A percentile compares a stretch with the other conserved stretches of the same genome.
These are phyloP conservation scores for rapeseed (Brassica napus) DNA, from an alignment of 345 rosid genomes.

Conservation along the genomic window DNA sequence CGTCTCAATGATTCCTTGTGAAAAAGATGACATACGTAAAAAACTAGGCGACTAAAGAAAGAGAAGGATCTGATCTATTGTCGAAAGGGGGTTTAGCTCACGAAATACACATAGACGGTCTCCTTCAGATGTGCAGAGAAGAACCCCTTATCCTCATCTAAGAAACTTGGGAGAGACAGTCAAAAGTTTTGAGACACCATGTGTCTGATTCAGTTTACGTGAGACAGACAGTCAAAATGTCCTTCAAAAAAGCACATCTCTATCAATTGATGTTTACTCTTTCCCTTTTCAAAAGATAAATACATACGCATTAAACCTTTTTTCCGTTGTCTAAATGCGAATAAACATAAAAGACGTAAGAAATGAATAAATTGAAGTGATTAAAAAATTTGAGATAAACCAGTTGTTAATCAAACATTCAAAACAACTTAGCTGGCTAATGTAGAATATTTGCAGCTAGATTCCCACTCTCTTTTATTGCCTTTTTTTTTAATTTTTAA, in stretches of 20 bases:
- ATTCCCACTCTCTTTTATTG: slow-evolving; percentile 18
- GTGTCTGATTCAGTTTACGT: background rate
- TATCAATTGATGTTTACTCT: background rate
- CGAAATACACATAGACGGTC: background rate
- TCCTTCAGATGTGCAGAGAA: background rate
- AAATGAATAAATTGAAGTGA: background rate
- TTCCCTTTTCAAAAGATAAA: background rate
- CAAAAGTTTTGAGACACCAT: background rate
- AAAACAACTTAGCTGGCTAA: slow-evolving; percentile 38
- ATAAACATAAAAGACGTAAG: background rate
- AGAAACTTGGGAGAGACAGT: background rate
- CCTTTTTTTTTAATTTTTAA: too few species aligned
- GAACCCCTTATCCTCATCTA: background rate
- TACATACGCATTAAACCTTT: background rate
- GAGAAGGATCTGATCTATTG: background rate
- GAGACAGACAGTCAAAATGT: background rate
- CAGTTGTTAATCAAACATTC: slow-evolving; percentile 30
- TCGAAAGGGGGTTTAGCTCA: background rate
- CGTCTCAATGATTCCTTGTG: background rate
- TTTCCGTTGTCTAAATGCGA: background rate
- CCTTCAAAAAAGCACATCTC: background rate
- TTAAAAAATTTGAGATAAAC: background rate
- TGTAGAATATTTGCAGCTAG: slow-evolving; percentile 39
- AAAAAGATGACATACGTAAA: background rate
- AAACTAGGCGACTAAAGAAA: too few species aligned